These are phyloP conservation scores for Pichia sp. DNA, from an alignment of 1,139 yeast species.

Conservation along the genomic window DNA sequence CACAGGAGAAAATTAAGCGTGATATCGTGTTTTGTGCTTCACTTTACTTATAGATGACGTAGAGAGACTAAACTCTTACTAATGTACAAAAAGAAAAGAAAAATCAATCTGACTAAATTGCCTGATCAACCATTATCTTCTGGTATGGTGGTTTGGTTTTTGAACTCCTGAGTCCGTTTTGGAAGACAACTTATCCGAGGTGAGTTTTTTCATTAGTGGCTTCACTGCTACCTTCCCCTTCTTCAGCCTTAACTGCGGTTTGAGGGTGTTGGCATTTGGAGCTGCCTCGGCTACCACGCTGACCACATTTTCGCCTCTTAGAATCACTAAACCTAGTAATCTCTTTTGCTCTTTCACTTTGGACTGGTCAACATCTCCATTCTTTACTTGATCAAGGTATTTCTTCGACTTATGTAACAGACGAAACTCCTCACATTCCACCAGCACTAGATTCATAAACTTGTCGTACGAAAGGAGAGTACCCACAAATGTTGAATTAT, in stretches of 20 bases:
- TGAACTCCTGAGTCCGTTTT: constrained; percentile 12
- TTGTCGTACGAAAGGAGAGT: constrained; percentile 83
- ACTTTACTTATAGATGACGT: constrained; percentile 50
- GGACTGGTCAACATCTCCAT: constrained; percentile 29
- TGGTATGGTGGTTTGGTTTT: constrained; percentile 10
- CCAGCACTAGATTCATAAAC: constrained; percentile 79
- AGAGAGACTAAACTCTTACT: neutral
- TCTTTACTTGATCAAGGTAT: constrained; percentile 38
- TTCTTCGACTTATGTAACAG: constrained; percentile 56
- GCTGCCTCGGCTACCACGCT: constrained; percentile 77
- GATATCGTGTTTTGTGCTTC: constrained; percentile 98
- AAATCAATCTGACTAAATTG: neutral
- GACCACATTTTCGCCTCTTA: constrained; percentile 89
- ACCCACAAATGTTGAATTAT: constrained; percentile 74
- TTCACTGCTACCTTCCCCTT: constrained; percentile 32
- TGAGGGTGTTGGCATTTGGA: constrained; percentile 40
- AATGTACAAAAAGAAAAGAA: neutral
- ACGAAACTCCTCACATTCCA: constrained; percentile 83
- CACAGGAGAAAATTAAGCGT: constrained; percentile 92
- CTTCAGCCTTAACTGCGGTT: constrained; percentile 31
- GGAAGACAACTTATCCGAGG: constrained; percentile 3
- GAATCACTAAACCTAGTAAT: constrained; percentile 70
- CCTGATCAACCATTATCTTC: neutral
- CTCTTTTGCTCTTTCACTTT: constrained; percentile 57
- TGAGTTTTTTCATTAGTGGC: constrained; percentile 28